These are phyloP conservation scores for Tetrapisispora nanseiensis DNA, from an alignment of 805 yeast genomes.

Conservation along the genomic window DNA sequence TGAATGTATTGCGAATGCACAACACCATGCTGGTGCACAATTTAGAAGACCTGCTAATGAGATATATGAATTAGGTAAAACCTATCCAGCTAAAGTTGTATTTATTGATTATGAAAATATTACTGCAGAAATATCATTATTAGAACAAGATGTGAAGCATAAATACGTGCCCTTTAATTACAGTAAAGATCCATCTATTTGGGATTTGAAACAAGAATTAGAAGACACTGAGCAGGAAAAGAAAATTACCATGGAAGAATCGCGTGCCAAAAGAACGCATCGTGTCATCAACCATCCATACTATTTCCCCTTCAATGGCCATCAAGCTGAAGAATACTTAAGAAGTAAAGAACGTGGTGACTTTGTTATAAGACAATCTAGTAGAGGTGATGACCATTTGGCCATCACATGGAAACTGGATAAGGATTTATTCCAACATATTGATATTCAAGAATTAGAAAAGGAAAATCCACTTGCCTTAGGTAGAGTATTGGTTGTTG, in stretches of 20 bases:
- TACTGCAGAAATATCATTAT: conserved; percentile 62
- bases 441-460: conserved; percentile 71
- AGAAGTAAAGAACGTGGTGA: conserved; percentile 88
- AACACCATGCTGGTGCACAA: conserved; percentile 36
- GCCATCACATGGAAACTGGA: conserved; percentile 96
- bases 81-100: conserved; percentile 72
- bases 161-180: conserved; percentile 33
- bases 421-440: conserved; percentile 81
- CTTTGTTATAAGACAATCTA: conserved; percentile 88
- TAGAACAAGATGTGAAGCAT: conserved; percentile 51
- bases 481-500: conserved; percentile 56
- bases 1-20: conserved; percentile 47
- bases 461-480: conserved; percentile 53
- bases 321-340: conserved; percentile 86
- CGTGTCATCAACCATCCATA: conserved; percentile 86
- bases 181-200: conserved; percentile 49
- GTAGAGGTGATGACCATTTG: conserved; percentile 77
- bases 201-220: conserved; percentile 74
- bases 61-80: conserved; percentile 55
- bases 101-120: conserved; percentile 66
- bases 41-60: conserved; percentile 39
- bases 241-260: conserved; percentile 44
- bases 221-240: conserved; percentile 50
- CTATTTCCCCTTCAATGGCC: conserved; percentile 70
- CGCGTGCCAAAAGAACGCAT: conserved; percentile 51